A percentile compares a stretch with the other conserved stretches of the same genome.
phyloP scores from a whole-genome alignment of 345 rosid species.

The Limnanthes douglasii region DNA sequence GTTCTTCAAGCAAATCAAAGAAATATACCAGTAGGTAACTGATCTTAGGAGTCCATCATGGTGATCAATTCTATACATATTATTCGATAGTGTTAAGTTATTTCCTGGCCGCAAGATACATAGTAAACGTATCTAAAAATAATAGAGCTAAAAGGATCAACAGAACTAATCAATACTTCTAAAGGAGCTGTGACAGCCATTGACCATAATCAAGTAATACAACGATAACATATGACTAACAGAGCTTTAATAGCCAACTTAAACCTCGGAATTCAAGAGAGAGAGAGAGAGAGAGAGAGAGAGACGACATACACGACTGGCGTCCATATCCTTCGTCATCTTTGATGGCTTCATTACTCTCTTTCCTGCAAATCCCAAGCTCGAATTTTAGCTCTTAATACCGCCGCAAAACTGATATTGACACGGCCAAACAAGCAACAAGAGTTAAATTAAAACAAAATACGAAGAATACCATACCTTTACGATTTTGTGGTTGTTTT shows the following conservation, averaged over 20 bases:
- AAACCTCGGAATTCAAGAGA: neutral
- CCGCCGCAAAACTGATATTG: neutral
- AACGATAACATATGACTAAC: too few species aligned
- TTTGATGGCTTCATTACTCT: slow-evolving; percentile 62
- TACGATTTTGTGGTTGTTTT: slow-evolving; percentile 34
- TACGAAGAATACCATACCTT: slow-evolving; percentile 23
- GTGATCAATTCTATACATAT: too few species aligned
- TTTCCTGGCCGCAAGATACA: too few species aligned
- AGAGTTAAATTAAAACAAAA: too few species aligned
- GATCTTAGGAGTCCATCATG: too few species aligned
- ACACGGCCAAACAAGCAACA: neutral
- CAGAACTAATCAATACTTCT: too few species aligned
- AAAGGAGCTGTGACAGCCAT: neutral
- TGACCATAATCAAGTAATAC: too few species aligned
- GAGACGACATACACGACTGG: slow-evolving; percentile 32
- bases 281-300: neutral
- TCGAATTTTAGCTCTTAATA: too few species aligned
- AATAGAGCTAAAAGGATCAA: neutral
- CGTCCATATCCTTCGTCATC: slow-evolving; percentile 50
- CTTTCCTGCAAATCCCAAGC: slow-evolving; percentile 55
- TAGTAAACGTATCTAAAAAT: too few species aligned
- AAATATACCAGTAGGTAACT: too few species aligned
- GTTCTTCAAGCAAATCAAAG: too few species aligned
- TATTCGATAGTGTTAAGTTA: too few species aligned
- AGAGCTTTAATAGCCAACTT: neutral